phyloP scores from a whole-genome alignment of 2,329 filamentous ascomycete species.

The Exophiala oligosperma region DNA sequence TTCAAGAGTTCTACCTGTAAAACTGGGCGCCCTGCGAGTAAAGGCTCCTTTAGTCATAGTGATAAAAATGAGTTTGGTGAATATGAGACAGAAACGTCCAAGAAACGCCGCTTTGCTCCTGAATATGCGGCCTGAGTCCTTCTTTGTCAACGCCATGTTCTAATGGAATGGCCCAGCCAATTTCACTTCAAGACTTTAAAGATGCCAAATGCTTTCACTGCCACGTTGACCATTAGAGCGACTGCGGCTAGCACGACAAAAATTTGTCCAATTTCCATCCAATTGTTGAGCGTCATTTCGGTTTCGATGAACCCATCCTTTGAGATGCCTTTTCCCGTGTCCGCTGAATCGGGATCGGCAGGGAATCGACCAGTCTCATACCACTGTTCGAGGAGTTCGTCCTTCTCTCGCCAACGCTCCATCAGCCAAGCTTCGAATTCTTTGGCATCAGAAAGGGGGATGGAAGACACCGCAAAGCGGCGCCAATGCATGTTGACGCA shows the following conservation, averaged over 20 bases:
- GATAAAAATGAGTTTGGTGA: too few species aligned
- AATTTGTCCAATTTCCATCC: constrained; percentile 45
- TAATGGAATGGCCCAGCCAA: too few species aligned
- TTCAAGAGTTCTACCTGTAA: too few species aligned
- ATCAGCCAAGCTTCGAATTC: constrained; percentile 83
- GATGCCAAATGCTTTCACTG: constrained; percentile 32
- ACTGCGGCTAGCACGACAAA: constrained; percentile 42
- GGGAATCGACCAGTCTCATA: constrained; percentile 77
- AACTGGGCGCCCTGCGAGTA: too few species aligned
- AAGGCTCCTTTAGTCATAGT: too few species aligned
- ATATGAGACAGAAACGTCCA: too few species aligned
- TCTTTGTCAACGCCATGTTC: too few species aligned
- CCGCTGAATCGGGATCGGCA: constrained; percentile 54
- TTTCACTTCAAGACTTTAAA: constrained; percentile 17
- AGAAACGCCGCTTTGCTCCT: too few species aligned
- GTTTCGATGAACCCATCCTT: constrained; percentile 45
- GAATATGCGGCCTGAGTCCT: too few species aligned
- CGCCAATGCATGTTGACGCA: constrained; percentile 98
- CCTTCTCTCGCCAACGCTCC: constrained; percentile 89
- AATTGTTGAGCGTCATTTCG: constrained; percentile 43
- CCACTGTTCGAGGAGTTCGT: constrained; percentile 82
- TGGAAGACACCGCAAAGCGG: constrained; percentile 75
- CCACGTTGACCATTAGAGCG: constrained; percentile 34
- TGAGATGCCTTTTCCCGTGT: constrained; percentile 39
- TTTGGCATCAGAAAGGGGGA: constrained; percentile 73